A percentile compares a stretch with the other conserved stretches of the same genome.
Conservation (phyloP, 805 yeast genomes). For the Candida glaebosa region DNA sequence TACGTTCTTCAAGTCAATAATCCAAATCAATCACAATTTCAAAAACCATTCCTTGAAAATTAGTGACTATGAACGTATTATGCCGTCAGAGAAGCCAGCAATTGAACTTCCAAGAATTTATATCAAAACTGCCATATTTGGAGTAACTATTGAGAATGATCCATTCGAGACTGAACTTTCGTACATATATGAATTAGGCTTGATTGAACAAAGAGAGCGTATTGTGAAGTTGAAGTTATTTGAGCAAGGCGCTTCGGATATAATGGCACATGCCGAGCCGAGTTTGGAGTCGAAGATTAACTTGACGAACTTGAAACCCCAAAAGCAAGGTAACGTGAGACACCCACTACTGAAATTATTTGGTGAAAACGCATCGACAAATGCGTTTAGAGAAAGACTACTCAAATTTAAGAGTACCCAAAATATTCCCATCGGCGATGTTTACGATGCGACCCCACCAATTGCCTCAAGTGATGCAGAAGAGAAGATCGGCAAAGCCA, state of each 20-base stretch:
- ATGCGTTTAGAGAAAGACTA: slow-evolving; percentile 7
- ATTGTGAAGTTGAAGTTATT: slow-evolving; percentile 44
- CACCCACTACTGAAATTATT: slow-evolving; percentile 4
- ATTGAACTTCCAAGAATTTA: slow-evolving; percentile 53
- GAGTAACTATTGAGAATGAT: slow-evolving; percentile 77
- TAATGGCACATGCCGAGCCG: slow-evolving; percentile 13
- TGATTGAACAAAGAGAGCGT: slow-evolving; percentile 61
- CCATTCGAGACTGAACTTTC: slow-evolving; percentile 79
- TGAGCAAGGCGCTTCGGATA: slow-evolving; percentile 23
- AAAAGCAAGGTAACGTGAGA: not conserved
- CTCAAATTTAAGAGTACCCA: slow-evolving; percentile 4
- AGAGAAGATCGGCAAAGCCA: slow-evolving; percentile 23
- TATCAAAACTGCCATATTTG: slow-evolving; percentile 51
- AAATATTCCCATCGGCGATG: slow-evolving; percentile 1
- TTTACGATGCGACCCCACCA: slow-evolving; percentile 1
- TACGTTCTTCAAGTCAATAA: slow-evolving; percentile 60
- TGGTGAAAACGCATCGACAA: not conserved
- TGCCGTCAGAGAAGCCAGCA: slow-evolving; percentile 36
- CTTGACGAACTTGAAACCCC: not conserved
- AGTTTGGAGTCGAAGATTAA: slow-evolving; percentile 11
- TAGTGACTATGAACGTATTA: slow-evolving; percentile 29
- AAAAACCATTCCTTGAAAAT: slow-evolving; percentile 20
- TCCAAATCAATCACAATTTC: slow-evolving; percentile 55
- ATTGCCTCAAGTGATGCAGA: slow-evolving; percentile 22
- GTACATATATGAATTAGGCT: slow-evolving; percentile 62